Base-by-base conservation (phyloP, 2,329 filamentous ascomycete species). In the Penicillium sp. region DNA sequence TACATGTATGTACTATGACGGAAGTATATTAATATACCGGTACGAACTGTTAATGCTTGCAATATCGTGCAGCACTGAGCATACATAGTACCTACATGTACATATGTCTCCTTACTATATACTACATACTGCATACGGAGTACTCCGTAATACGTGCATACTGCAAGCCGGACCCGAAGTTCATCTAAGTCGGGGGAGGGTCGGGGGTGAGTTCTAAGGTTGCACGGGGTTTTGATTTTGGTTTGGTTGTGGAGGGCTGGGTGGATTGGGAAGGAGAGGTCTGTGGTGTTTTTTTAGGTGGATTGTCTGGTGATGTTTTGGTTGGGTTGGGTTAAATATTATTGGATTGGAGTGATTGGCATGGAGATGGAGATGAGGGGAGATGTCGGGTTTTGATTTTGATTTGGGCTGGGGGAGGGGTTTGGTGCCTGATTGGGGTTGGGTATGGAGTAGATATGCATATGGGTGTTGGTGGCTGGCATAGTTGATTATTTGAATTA, bases 201-300 rank as follows among this genome's bases (percentile, higher is more conserved):
- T 16, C 28, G 37, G 43, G 43, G 36, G 31, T 14, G 14, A 16
- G 16, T 30, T 28, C 16, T n/a, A 19, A 41, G 28, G 43, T 53
- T 35, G 44, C n/a, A 49, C 51, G 30, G 25, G 26, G 28, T 19
- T 38, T 35, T 16, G 35, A 28, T 37, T 14, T 26, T 22, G 28
- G 16, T 4, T 22, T 47, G n/a, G 33, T 40, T 19, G 48, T 35
- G 14, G 26, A 12, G 28, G 22, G n/a, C 19, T 48, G 50, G 43
- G 16, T 30, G 41, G 17, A 17, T 36, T 49, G 44, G 19, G 28
- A 53, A 53, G 28, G 12, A n/a, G 14, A 19, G 43, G 51, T 49
- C 50, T 53, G 50, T 53, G 50, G 36, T n/a, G 36, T 33, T n/a
- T 26, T n/a, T n/a, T n/a, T n/a, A n/a, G n/a, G n/a, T 33, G 8